Evolutionary conservation across 257 asterid genomes (phyloP), one percentile per base, ranked within the genome.

Genomic region (Petunia axillaris): DNA sequence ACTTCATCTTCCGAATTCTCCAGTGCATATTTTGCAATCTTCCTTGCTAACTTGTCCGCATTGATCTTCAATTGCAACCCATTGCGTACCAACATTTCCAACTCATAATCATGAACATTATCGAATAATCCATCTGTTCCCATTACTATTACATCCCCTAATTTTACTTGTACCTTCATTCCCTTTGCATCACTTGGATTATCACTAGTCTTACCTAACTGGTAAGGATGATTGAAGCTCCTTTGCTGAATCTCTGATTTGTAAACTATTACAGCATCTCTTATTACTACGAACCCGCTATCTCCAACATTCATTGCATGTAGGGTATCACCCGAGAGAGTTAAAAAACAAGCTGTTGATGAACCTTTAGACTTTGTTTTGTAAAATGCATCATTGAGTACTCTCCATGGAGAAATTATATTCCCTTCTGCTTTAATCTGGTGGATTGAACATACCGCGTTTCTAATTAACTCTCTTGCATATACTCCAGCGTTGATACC

Each of bases 81-180:
- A 7, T 58, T 3, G 9, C 1, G 3, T 15, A 79, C 80, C 25
- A 71, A 1, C 1, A 4, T 39, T 80, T 40, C 85, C 2, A 87
- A 64, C n/a, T 87, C 92, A 1, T 16, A 66, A 0, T 6, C n/a
- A 38, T 77, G 77, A 71, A 85, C 1, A 14, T 87, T 87, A 7
- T 88, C 92, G 1, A 83, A 86, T 82, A 88, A 64, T 60, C 91
- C 92, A 71, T 88, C 90, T 0, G 87, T 85, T 25, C 84, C 92
- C 2, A 65, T 83, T 0, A 88, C 64, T 0, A 88, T 63, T 1
- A 86, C 37, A 35, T 88, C 92, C 4, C 83, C 84, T 5, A 13
- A 2, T 60, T 67, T 73, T 73, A 85, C 78, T n/a, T 1, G 80
- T 64, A 84, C 70, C 79, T 1, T 59, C 39, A 75, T 25, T 82